phyloP scores from a whole-genome alignment of 768 basidiomycete species.

The Boletus edulis region DNA sequence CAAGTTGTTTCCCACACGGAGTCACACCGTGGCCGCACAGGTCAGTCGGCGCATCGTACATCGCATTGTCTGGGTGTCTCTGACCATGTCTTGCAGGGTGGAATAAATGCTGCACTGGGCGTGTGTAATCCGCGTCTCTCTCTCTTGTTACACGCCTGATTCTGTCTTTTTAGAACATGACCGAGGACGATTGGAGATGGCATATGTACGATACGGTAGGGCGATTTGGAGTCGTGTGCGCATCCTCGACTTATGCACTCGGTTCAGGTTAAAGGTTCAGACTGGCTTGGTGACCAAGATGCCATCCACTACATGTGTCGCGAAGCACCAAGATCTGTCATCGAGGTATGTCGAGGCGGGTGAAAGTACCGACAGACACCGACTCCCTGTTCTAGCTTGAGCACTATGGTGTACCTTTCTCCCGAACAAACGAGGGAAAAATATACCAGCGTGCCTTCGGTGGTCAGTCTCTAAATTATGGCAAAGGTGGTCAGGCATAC shows the following conservation, averaged over 20 bases:
- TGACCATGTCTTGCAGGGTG: conserved; percentile 56
- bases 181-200: conserved; percentile 99
- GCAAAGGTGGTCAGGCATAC: conserved; percentile 99
- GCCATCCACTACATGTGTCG: conserved; percentile 99
- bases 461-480: conserved; percentile 94
- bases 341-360: conserved; percentile 58
- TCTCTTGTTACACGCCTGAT: conserved; percentile 4
- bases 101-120: conserved; percentile 96
- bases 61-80: background rate
- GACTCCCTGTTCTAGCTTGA: conserved; percentile 63
- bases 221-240: conserved; percentile 7
- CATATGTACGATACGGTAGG: conserved; percentile 96
- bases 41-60: conserved; percentile 35
- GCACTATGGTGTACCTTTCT: conserved; percentile 98
- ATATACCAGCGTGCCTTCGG: conserved; percentile 99
- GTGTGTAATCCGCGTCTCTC: conserved; percentile 42
- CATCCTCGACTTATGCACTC: conserved; percentile 15
- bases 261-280: conserved; percentile 90
- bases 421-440: conserved; percentile 96
- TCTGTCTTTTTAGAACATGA: conserved; percentile 74
- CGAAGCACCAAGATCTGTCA: conserved; percentile 91
- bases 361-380: background rate
- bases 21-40: conserved; percentile 98
- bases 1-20: conserved; percentile 97
- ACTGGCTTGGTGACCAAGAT: conserved; percentile 99